Evolutionary conservation across 2,329 filamentous ascomycete genomes (phyloP).

Genomic region (Eutypella sp.): DNA sequence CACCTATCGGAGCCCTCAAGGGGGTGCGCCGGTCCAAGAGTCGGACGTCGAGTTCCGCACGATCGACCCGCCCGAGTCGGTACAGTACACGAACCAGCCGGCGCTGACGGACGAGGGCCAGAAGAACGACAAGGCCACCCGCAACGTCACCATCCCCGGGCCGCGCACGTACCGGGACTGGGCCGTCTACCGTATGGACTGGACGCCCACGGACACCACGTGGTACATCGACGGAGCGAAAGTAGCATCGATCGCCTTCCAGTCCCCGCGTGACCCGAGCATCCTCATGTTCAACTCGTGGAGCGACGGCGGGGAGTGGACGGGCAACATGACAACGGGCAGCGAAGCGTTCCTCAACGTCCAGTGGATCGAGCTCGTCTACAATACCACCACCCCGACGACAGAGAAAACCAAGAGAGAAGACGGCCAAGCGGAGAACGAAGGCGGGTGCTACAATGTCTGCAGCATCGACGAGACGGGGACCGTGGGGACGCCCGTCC

Average conservation of each 20-base stretch:
- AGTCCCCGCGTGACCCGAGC: slow-evolving; percentile 48
- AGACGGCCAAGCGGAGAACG: slow-evolving; percentile 12
- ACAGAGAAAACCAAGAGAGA: slow-evolving; percentile 6
- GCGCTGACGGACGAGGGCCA: slow-evolving; percentile 40
- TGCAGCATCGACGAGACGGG: slow-evolving; percentile 32
- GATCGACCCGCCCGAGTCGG: slow-evolving; percentile 34
- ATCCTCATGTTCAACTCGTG: slow-evolving; percentile 55
- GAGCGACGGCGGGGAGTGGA: slow-evolving; percentile 57
- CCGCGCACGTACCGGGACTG: slow-evolving; percentile 46
- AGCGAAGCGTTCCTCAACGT: slow-evolving; percentile 51
- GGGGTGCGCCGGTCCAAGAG: slow-evolving; percentile 40
- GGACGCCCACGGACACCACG: slow-evolving; percentile 46
- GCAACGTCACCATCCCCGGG: slow-evolving; percentile 41
- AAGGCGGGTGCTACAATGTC: slow-evolving; percentile 19
- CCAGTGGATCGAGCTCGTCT: slow-evolving; percentile 59
- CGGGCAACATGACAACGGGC: slow-evolving; percentile 50
- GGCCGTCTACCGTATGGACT: slow-evolving; percentile 57
- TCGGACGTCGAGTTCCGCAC: slow-evolving; percentile 51
- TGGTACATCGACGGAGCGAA: slow-evolving; percentile 52
- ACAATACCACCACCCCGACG: slow-evolving; percentile 31
- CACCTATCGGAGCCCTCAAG: slow-evolving; percentile 39
- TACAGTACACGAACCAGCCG: slow-evolving; percentile 59
- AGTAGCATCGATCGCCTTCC: slow-evolving; percentile 48
- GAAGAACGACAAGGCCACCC: slow-evolving; percentile 41
- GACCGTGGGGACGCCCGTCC: slow-evolving; percentile 34